Percentiles rank a stretch among this genome's conserved stretches.
These are phyloP conservation scores for Stagonosporopsis chrysanthemi DNA, from an alignment of 2,329 filamentous ascomycete species.

Conservation along the genomic window DNA sequence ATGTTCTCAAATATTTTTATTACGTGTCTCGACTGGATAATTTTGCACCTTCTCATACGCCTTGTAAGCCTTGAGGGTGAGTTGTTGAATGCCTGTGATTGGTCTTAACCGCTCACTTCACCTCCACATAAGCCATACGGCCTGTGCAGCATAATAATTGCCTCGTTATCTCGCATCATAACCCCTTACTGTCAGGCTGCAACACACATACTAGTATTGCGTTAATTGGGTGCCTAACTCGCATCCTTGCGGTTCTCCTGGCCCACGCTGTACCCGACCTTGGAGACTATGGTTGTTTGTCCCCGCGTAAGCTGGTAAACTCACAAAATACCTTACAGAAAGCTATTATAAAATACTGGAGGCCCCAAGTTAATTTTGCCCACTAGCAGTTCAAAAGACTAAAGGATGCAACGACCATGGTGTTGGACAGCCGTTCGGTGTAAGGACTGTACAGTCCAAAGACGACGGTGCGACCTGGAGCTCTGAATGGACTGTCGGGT, in stretches of 20 bases:
- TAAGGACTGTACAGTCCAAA: constrained; percentile 50
- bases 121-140: no score
- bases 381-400: no score
- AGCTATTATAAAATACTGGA: neutral
- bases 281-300: neutral
- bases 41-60: no score
- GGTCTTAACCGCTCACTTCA: no score
- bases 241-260: neutral
- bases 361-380: no score
- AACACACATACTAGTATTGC: neutral
- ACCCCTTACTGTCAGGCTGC: neutral
- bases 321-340: neutral
- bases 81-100: no score
- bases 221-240: neutral
- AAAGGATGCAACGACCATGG: no score
- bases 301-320: neutral
- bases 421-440: constrained; percentile 38
- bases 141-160: no score
- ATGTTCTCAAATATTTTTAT: neutral
- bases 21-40: neutral
- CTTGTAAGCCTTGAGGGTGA: no score
- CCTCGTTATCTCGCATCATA: neutral
- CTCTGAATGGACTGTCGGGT: constrained; percentile 45
- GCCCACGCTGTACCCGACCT: neutral
- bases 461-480: constrained; percentile 56